Conservation (phyloP, 371 early-diverging fungal genomes). For the Mortierella polycephala region DNA sequence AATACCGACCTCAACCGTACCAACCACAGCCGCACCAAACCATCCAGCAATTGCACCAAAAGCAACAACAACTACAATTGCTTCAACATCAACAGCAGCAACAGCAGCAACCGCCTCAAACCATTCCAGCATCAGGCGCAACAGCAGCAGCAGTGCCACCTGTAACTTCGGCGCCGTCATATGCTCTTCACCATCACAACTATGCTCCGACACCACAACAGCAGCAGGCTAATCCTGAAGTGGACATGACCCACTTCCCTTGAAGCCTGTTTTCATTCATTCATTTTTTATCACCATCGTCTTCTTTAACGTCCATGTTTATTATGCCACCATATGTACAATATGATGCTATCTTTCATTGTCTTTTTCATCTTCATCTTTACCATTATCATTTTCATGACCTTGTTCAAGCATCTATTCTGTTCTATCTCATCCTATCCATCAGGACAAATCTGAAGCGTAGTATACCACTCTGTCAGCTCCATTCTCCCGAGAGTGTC, state of each 20-base stretch:
- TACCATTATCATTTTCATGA: too few species aligned
- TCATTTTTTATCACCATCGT: neutral
- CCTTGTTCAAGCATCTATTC: too few species aligned
- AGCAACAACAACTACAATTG: constrained; percentile 4
- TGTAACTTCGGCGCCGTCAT: neutral
- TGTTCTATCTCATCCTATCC: too few species aligned
- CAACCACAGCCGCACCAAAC: constrained; percentile 25
- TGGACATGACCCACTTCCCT: constrained; percentile 48
- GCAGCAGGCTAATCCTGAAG: constrained; percentile 42
- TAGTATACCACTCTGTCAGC: too few species aligned
- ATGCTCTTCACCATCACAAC: neutral
- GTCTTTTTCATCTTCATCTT: too few species aligned
- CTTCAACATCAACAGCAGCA: constrained; percentile 13
- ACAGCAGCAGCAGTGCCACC: constrained; percentile 13
- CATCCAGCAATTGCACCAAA: constrained; percentile 24
- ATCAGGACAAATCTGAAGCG: too few species aligned
- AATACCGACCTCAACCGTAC: constrained; percentile 16
- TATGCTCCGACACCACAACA: constrained; percentile 15
- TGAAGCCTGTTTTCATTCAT: constrained; percentile 2
- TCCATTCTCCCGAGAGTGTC: too few species aligned
- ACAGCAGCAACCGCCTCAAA: neutral
- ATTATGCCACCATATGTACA: neutral
- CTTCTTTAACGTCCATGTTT: neutral
- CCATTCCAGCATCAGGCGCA: constrained; percentile 3
- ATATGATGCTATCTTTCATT: too few species aligned